A percentile compares a stretch with the other conserved stretches of the same genome.
phyloP scores from a whole-genome alignment of 768 basidiomycete genomes.

The Gelatoporia subvermispora region DNA sequence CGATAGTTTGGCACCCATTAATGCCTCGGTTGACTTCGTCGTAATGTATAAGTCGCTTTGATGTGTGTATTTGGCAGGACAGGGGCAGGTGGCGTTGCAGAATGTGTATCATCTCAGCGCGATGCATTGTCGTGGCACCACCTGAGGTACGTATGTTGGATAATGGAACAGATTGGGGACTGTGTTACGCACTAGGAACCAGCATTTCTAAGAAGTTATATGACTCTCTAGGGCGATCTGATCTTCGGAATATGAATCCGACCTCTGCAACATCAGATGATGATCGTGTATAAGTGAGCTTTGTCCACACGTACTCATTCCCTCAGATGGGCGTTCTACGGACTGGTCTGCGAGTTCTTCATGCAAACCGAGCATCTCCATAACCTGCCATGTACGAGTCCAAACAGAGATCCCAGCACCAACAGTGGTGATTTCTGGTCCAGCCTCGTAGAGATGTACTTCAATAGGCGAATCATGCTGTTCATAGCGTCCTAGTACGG shows the following conservation, averaged over 20 bases:
- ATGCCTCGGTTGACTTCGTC: conserved; percentile 1
- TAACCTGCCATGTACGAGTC: conserved; percentile 41
- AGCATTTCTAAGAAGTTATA: too few relatives aligned
- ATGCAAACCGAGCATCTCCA: conserved; percentile 37
- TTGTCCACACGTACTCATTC: background rate
- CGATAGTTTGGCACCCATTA: background rate
- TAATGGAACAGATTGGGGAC: background rate
- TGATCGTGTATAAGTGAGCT: background rate
- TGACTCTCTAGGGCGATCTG: too few relatives aligned
- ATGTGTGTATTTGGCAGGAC: conserved; percentile 14
- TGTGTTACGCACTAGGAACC: too few relatives aligned
- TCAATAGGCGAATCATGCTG: conserved; percentile 31
- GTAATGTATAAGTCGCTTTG: conserved; percentile 19
- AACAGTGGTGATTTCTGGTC: conserved; percentile 31
- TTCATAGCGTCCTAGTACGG: conserved; percentile 30
- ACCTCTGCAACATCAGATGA: too few relatives aligned
- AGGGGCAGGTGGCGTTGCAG: conserved; percentile 15
- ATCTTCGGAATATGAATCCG: too few relatives aligned
- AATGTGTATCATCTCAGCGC: conserved; percentile 21
- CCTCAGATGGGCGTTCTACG: background rate
- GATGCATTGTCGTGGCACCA: conserved; percentile 21
- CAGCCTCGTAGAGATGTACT: conserved; percentile 40
- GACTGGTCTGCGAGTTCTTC: conserved; percentile 13
- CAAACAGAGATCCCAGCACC: conserved; percentile 44
- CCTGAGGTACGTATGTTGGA: conserved; percentile 5